A percentile compares a stretch with the other conserved stretches of the same genome.
Conservation (phyloP, 2,329 filamentous ascomycete genomes). For the Didymella sp. region DNA sequence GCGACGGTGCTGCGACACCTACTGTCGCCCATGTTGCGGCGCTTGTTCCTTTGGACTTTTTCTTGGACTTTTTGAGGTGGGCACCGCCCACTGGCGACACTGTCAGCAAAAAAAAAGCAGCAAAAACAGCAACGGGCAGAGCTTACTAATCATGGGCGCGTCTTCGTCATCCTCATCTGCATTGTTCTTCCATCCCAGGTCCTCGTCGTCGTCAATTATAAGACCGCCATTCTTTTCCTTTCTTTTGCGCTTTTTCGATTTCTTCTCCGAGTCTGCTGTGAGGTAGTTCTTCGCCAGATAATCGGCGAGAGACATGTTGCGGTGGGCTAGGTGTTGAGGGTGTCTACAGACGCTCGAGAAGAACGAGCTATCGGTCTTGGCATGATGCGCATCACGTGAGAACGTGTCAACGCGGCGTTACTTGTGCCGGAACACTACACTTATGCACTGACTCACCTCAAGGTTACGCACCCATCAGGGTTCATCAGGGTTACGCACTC, state of each 20-base stretch:
- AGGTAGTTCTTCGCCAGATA: conserved; percentile 95
- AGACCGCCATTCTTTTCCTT: conserved; percentile 53
- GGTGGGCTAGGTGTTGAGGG: conserved; percentile 9
- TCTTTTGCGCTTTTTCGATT: conserved; percentile 62
- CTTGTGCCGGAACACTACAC: conserved; percentile 5
- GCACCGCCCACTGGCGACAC: conserved; percentile 43
- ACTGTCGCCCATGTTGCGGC: conserved; percentile 71
- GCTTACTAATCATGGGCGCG: conserved; percentile 52
- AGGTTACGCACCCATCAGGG: too few relatives aligned
- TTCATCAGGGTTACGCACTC: background rate
- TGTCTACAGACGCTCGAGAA: background rate
- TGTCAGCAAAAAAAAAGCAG: conserved; percentile 25
- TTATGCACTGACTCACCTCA: background rate
- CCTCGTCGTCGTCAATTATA: conserved; percentile 62
- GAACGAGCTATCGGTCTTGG: conserved; percentile 10
- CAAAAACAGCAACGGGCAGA: background rate
- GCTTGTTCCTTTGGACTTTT: conserved; percentile 57
- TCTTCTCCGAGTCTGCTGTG: conserved; percentile 65
- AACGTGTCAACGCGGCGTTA: conserved; percentile 24
- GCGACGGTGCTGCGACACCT: conserved; percentile 59
- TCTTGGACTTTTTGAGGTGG: conserved; percentile 62
- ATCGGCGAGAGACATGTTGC: conserved; percentile 70
- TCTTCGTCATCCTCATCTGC: conserved; percentile 64
- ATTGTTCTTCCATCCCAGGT: conserved; percentile 59
- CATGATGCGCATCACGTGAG: conserved; percentile 34